Conservation (phyloP, 768 basidiomycete species). For the Termitomyces sp. region DNA sequence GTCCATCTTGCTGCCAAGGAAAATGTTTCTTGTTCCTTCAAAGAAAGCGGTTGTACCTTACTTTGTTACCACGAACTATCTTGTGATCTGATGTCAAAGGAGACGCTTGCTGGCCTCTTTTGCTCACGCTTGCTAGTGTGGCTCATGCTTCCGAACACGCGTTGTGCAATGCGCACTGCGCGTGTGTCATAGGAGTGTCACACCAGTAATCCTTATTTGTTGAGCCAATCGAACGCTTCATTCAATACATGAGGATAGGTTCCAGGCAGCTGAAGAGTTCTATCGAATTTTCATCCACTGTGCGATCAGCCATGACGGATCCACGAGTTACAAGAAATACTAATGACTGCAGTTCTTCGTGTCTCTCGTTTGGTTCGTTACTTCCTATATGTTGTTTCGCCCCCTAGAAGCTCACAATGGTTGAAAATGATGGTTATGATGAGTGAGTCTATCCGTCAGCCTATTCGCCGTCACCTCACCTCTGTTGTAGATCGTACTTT, state of each 20-base stretch:
- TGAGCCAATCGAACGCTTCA: neutral
- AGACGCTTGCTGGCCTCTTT: neutral
- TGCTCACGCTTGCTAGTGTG: neutral
- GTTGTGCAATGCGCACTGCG: slow-evolving; percentile 7
- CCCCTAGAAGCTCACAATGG: neutral
- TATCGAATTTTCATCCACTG: neutral
- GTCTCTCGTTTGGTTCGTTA: neutral
- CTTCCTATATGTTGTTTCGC: neutral
- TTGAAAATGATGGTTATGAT: neutral
- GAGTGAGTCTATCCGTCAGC: neutral
- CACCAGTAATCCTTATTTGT: neutral
- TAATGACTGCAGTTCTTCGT: neutral
- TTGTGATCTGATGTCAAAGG: neutral
- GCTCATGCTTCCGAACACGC: neutral
- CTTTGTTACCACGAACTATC: neutral
- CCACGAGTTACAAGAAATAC: slow-evolving; percentile 4
- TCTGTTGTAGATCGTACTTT: slow-evolving; percentile 6
- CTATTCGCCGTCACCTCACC: neutral
- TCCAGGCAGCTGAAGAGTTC: neutral
- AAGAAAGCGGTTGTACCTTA: neutral
- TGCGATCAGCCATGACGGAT: slow-evolving; percentile 7
- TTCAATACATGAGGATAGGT: neutral
- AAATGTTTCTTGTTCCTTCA: neutral
- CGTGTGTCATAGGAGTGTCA: slow-evolving; percentile 11
- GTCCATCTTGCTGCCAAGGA: too few species aligned